A percentile compares a stretch with the other conserved stretches of the same genome.
These are phyloP conservation scores for Skeletonema costatum DNA, from an alignment of 108 stramenopile species.

Conservation along the genomic window DNA sequence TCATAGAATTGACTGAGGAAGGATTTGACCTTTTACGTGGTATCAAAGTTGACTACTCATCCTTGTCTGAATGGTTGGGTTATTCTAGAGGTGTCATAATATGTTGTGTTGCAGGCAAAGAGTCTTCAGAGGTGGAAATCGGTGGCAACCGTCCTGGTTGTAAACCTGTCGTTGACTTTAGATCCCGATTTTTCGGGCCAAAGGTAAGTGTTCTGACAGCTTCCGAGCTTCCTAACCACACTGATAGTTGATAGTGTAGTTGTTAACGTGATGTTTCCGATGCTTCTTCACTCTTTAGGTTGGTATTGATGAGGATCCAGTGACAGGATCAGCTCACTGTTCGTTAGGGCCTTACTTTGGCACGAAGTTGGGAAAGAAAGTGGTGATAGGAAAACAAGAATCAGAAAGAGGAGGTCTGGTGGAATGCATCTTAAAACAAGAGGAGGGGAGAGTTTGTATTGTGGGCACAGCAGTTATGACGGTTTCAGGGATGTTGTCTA, in stretches of 20 bases:
- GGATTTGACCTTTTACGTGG: constrained; percentile 58
- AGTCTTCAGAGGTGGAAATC: neutral
- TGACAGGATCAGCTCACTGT: constrained; percentile 96
- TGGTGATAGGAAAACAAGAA: constrained; percentile 82
- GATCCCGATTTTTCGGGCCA: constrained; percentile 94
- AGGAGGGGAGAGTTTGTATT: constrained; percentile 53
- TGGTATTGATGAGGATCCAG: constrained; percentile 98
- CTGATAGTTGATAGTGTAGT: neutral
- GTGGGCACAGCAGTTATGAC: constrained; percentile 70
- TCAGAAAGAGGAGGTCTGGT: constrained; percentile 87
- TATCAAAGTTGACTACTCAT: constrained; percentile 51
- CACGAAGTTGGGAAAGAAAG: constrained; percentile 69
- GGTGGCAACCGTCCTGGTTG: neutral
- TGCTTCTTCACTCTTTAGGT: neutral
- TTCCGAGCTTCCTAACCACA: neutral
- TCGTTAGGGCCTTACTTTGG: constrained; percentile 91
- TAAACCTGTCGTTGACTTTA: constrained; percentile 63
- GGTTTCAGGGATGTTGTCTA: constrained; percentile 46
- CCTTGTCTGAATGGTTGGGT: constrained; percentile 61
- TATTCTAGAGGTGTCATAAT: constrained; percentile 82
- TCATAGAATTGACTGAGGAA: constrained; percentile 74
- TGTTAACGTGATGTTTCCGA: neutral
- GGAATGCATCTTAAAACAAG: constrained; percentile 65
- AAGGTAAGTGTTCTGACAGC: constrained; percentile 32
- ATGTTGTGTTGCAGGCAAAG: constrained; percentile 53